Evolutionary conservation across 176 grass and related monocot species (phyloP).

Genomic region (Avena insularis): DNA sequence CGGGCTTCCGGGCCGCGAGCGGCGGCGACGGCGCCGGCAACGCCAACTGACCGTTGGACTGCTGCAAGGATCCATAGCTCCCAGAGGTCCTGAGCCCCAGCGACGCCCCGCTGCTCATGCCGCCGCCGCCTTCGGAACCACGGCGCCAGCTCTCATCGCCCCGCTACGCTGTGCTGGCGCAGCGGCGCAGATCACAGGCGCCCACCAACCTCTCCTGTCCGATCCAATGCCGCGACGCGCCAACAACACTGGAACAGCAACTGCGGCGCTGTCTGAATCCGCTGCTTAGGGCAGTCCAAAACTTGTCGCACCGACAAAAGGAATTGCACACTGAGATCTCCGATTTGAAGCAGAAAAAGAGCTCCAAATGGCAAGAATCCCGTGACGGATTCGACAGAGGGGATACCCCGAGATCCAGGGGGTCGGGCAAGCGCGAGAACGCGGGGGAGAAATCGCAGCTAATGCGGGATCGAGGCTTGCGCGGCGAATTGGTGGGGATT

Average conservation of each 20-base stretch:
- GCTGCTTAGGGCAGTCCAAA: neutral
- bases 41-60: conserved; percentile 49
- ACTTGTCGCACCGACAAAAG: neutral
- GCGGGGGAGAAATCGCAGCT: neutral
- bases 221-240: conserved; percentile 39
- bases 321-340: conserved; percentile 16
- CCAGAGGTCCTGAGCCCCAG: conserved; percentile 85
- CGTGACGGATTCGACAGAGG: neutral
- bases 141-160: conserved; percentile 52
- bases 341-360: neutral
- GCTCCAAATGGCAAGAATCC: conserved; percentile 1
- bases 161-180: neutral
- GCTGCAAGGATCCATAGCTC: conserved; percentile 93
- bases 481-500: conserved; percentile 38
- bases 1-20: conserved; percentile 50
- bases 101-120: conserved; percentile 74
- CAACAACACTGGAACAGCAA: conserved; percentile 14
- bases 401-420: conserved; percentile 17
- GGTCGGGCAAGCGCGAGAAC: neutral
- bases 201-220: conserved; percentile 4
- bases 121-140: conserved; percentile 44
- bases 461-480: conserved; percentile 10
- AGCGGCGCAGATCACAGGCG: conserved; percentile 38
- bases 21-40: conserved; percentile 46
- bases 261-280: neutral